Evolutionary conservation across 176 grass and related monocot species (phyloP).

Genomic region (Aegilops speltoides): DNA sequence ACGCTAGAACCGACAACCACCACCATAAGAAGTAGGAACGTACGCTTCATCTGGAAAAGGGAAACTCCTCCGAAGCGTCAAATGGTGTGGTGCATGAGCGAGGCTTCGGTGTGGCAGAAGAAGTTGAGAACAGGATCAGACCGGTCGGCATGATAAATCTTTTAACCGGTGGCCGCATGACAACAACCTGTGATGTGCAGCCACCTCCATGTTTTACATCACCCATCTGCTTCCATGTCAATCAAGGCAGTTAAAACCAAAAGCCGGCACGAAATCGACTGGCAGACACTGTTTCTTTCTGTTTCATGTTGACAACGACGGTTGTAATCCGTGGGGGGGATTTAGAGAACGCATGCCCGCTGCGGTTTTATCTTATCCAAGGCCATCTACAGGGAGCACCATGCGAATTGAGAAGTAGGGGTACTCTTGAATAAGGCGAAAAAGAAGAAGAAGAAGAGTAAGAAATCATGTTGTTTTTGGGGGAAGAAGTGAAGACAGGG

Average conservation of each 20-base stretch:
- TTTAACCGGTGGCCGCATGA: background rate
- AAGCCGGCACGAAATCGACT: background rate
- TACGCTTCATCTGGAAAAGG: too few relatives aligned
- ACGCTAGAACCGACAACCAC: too few relatives aligned
- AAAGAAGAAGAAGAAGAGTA: too few relatives aligned
- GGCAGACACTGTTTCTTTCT: background rate
- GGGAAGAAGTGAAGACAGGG: constrained; percentile 10
- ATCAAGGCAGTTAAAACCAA: background rate
- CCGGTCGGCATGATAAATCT: too few relatives aligned
- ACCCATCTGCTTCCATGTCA: background rate
- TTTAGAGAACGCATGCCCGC: background rate
- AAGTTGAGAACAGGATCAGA: too few relatives aligned
- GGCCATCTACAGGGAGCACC: background rate
- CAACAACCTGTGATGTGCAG: background rate
- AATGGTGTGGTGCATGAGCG: too few relatives aligned
- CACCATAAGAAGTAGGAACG: too few relatives aligned
- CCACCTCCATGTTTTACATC: background rate
- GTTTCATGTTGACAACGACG: background rate
- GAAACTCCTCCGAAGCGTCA: too few relatives aligned
- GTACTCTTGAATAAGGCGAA: too few relatives aligned
- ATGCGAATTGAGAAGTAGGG: background rate
- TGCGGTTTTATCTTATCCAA: background rate
- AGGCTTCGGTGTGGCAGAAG: too few relatives aligned
- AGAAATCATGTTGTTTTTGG: background rate
- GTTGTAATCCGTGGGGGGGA: background rate